Conservation (phyloP, 495 filamentous ascomycete species). For the Penicillium paradoxum region DNA sequence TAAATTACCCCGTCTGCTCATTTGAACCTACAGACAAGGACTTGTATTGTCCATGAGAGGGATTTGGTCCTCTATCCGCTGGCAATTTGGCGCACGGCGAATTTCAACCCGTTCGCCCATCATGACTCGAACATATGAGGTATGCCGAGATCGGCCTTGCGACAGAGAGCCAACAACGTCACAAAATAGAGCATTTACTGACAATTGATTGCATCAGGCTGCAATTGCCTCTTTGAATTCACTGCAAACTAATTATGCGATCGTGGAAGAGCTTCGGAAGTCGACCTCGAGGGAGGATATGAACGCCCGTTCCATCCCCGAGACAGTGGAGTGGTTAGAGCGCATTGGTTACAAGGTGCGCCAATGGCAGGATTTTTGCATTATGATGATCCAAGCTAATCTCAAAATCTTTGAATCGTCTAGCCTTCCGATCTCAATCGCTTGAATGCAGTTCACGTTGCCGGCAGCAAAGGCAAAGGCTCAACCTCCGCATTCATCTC, state of each 20-base stretch:
- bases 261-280: slow-evolving; percentile 69
- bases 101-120: slow-evolving; percentile 28
- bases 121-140: slow-evolving; percentile 44
- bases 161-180: not conserved
- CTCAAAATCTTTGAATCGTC: not conserved
- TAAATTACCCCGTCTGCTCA: slow-evolving; percentile 20
- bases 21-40: slow-evolving; percentile 12
- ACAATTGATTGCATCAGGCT: slow-evolving; percentile 39
- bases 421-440: slow-evolving; percentile 71
- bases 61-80: slow-evolving; percentile 17
- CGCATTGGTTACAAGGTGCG: slow-evolving; percentile 76
- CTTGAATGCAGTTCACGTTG: slow-evolving; percentile 76
- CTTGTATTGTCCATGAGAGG: slow-evolving; percentile 24
- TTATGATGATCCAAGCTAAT: slow-evolving; percentile 5
- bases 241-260: slow-evolving; percentile 77
- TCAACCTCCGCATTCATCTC: slow-evolving; percentile 49
- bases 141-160: slow-evolving; percentile 17
- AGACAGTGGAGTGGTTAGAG: slow-evolving; percentile 72
- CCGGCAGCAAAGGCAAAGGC: slow-evolving; percentile 93
- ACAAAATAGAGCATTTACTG: slow-evolving; percentile 1
- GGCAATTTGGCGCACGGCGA: slow-evolving; percentile 21
- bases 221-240: slow-evolving; percentile 85
- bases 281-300: slow-evolving; percentile 53
- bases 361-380: not conserved
- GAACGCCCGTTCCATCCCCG: slow-evolving; percentile 63